Evolutionary conservation across 164 flowering plant species (phyloP).

Genomic region (Aristolochia fimbriata): DNA sequence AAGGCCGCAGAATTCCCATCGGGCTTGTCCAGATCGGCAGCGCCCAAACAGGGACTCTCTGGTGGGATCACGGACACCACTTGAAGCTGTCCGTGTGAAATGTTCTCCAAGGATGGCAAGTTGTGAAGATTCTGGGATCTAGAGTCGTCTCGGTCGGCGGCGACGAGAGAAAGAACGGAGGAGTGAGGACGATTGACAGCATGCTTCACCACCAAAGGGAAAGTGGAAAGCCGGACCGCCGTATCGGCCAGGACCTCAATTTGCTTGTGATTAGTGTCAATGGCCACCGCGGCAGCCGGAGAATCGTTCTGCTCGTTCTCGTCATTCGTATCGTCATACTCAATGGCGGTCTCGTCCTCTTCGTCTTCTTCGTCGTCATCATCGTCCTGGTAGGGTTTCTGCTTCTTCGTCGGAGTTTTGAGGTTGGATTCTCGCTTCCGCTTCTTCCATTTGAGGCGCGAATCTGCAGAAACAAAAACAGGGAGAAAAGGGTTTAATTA

Average conservation of each 20-base stretch:
- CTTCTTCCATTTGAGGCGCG: constrained; percentile 12
- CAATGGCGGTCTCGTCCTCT: constrained; percentile 2
- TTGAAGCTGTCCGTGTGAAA: constrained; percentile 89
- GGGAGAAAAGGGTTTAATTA: not conserved
- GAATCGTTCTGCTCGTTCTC: constrained; percentile 1
- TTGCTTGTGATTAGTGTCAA: constrained; percentile 5
- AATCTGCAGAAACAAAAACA: not conserved
- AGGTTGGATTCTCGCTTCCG: constrained; percentile 9
- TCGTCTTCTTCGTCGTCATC: constrained; percentile 11
- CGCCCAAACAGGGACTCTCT: constrained; percentile 28
- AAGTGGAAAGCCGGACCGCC: constrained; percentile 43
- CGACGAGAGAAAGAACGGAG: constrained; percentile 50
- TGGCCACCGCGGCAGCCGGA: not conserved
- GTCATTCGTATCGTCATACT: not conserved
- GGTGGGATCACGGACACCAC: constrained; percentile 62
- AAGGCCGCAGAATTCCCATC: constrained; percentile 25
- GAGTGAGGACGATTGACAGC: constrained; percentile 61
- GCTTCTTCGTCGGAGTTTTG: constrained; percentile 1
- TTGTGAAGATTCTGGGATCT: constrained; percentile 5
- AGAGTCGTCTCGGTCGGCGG: constrained; percentile 27
- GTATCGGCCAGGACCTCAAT: constrained; percentile 39
- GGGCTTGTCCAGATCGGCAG: constrained; percentile 32
- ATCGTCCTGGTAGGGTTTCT: not conserved
- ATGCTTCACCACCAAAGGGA: constrained; percentile 60
- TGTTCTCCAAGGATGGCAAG: constrained; percentile 50